Evolutionary conservation across 2,329 filamentous ascomycete species (phyloP).

Genomic region (Colletotrichum sp.): DNA sequence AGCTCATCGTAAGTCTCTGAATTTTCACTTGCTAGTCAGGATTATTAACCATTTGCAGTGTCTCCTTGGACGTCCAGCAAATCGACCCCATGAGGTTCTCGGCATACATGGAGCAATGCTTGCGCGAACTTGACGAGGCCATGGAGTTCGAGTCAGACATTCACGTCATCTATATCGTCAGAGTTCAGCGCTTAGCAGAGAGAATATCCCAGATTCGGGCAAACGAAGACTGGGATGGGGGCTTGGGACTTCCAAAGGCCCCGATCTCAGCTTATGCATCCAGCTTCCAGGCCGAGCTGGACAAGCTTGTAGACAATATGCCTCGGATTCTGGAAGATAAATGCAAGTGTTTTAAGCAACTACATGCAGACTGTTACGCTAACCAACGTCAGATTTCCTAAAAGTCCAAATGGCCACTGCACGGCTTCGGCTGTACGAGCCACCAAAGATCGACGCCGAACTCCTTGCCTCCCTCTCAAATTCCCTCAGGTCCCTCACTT

Average conservation of each 20-base stretch:
- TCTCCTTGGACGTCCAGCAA: slow-evolving; percentile 46
- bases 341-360: slow-evolving; percentile 26
- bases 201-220: slow-evolving; percentile 49
- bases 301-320: slow-evolving; percentile 42
- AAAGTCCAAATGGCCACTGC: slow-evolving; percentile 45
- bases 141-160: slow-evolving; percentile 53
- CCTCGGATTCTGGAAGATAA: slow-evolving; percentile 40
- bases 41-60: slow-evolving; percentile 31
- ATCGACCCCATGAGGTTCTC: slow-evolving; percentile 57
- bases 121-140: slow-evolving; percentile 47
- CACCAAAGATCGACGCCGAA: slow-evolving; percentile 45
- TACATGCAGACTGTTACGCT: not conserved
- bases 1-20: slow-evolving; percentile 50
- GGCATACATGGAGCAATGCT: slow-evolving; percentile 56
- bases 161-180: slow-evolving; percentile 50
- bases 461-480: slow-evolving; percentile 48
- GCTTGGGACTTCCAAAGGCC: slow-evolving; percentile 41
- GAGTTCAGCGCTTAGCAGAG: slow-evolving; percentile 55
- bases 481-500: slow-evolving; percentile 41
- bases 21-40: rapidly evolving
- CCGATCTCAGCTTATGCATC: slow-evolving; percentile 50
- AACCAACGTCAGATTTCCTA: slow-evolving; percentile 20
- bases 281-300: slow-evolving; percentile 51
- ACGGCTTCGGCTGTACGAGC: slow-evolving; percentile 51
- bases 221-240: slow-evolving; percentile 36